phyloP scores from a whole-genome alignment of 164 flowering plant genomes.

The grape (Vitis vinifera) region ASM3070453v1 NC_081818.1:26922501-26923000 shows the following conservation, averaged over 20 bases:
- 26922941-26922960: too few species aligned
- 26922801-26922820: too few species aligned
- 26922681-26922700: not conserved
- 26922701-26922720: not conserved
- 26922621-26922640: not conserved
- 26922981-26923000: too few species aligned
- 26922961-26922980: too few species aligned
- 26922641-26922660: not conserved
- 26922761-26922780: slow-evolving; percentile 17
- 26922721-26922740: slow-evolving; percentile 1
- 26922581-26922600: not conserved
- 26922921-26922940: too few species aligned
- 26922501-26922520: slow-evolving; percentile 26
- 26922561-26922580: slow-evolving; percentile 23
- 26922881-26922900: too few species aligned
- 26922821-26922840: too few species aligned
- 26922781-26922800: not conserved
- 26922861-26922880: too few species aligned
- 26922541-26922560: slow-evolving; percentile 24
- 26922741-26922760: slow-evolving; percentile 16
- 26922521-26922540: slow-evolving; percentile 32
- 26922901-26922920: too few species aligned
- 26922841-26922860: too few species aligned
- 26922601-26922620: not conserved
- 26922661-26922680: too few species aligned